These are phyloP conservation scores for Cercospora sp. DNA, from an alignment of 2,329 filamentous ascomycete species.

Conservation along the genomic window DNA sequence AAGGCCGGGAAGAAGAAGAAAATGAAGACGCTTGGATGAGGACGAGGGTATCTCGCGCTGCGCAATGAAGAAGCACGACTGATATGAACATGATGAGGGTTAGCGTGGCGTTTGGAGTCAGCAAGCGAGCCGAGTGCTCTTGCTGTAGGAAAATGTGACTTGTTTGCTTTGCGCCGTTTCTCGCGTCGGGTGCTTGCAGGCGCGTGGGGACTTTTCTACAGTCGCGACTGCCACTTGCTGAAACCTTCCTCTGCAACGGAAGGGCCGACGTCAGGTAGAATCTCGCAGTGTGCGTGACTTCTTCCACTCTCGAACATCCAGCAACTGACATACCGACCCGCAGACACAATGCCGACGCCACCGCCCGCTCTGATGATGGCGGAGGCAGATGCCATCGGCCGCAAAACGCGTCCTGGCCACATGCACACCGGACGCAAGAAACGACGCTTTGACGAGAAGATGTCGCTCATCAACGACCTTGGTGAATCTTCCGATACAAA, in stretches of 20 bases:
- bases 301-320: neutral
- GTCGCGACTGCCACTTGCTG: neutral
- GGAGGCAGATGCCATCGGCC: neutral
- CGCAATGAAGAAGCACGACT: neutral
- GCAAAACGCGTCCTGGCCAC: slow-evolving; percentile 13
- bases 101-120: slow-evolving; percentile 19
- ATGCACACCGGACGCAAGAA: slow-evolving; percentile 26
- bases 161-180: neutral
- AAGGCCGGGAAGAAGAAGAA: slow-evolving; percentile 54
- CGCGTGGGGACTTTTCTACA: neutral
- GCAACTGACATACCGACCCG: neutral
- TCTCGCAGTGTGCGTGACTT: neutral
- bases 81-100: slow-evolving; percentile 5
- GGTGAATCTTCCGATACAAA: slow-evolving; percentile 33
- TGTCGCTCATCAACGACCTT: slow-evolving; percentile 71
- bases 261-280: neutral
- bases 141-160: slow-evolving; percentile 3
- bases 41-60: neutral
- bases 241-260: neutral
- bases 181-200: neutral
- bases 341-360: neutral
- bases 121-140: neutral
- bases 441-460: slow-evolving; percentile 56
- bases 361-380: neutral
- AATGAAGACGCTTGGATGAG: slow-evolving; percentile 54